A percentile compares a stretch with the other conserved stretches of the same genome.
phyloP scores from a whole-genome alignment of 1,284 basidiomycete species.

The Leccinum fallax region DNA sequence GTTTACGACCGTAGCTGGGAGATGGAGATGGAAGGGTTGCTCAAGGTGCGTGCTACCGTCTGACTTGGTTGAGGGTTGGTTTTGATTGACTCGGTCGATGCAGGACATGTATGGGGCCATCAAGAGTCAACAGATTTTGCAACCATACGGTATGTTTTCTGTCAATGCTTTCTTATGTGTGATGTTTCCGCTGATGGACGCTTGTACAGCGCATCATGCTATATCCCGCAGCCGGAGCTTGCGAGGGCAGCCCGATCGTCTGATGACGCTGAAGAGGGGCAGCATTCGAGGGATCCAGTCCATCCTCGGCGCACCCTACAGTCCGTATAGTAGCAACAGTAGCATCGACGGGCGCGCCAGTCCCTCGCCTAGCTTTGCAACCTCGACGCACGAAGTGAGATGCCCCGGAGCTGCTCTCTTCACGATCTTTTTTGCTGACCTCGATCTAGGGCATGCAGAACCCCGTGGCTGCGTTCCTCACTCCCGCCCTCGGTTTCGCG shows the following conservation, averaged over 20 bases:
- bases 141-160: constrained; percentile 60
- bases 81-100: constrained; percentile 12
- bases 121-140: constrained; percentile 88
- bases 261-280: constrained; percentile 83
- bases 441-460: constrained; percentile 44
- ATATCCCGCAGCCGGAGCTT: constrained; percentile 63
- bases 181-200: constrained; percentile 52
- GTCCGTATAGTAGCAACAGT: constrained; percentile 79
- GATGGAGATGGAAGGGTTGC: constrained; percentile 76
- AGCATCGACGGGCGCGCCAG: constrained; percentile 84
- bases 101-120: constrained; percentile 95
- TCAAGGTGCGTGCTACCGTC: constrained; percentile 62
- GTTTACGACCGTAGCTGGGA: constrained; percentile 77
- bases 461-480: constrained; percentile 63
- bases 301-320: constrained; percentile 64
- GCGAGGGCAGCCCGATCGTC: constrained; percentile 64
- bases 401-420: background rate
- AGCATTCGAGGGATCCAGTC: constrained; percentile 87
- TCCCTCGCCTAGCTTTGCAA: constrained; percentile 76
- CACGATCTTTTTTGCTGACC: constrained; percentile 12
- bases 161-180: constrained; percentile 36
- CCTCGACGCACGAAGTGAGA: constrained; percentile 79
- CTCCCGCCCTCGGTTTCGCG: constrained; percentile 90
- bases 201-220: constrained; percentile 48
- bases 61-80: background rate